These are phyloP conservation scores for Fusarium hostae DNA, from an alignment of 2,329 filamentous ascomycete species.

Conservation along the genomic window DNA sequence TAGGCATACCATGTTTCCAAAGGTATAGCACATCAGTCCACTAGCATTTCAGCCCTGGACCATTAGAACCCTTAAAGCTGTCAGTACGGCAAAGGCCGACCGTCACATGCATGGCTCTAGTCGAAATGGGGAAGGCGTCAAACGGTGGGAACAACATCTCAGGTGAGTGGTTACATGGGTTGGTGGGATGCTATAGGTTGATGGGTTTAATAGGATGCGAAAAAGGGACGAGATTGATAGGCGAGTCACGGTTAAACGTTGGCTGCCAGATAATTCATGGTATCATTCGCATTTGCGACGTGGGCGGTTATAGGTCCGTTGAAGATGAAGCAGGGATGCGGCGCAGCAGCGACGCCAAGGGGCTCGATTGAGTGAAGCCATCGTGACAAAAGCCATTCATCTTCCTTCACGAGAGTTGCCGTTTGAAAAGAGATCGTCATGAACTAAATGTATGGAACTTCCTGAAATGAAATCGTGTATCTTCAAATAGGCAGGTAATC, in stretches of 20 bases:
- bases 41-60: background rate
- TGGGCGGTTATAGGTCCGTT: background rate
- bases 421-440: background rate
- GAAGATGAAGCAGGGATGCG: background rate
- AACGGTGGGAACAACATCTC: conserved; percentile 24
- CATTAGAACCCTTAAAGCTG: conserved; percentile 1
- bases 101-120: conserved; percentile 1
- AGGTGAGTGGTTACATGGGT: conserved; percentile 15
- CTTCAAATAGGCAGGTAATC: background rate
- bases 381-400: background rate
- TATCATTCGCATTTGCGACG: background rate
- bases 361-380: background rate
- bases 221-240: background rate
- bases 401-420: background rate
- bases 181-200: background rate
- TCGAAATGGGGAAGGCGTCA: conserved; percentile 1
- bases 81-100: conserved; percentile 7
- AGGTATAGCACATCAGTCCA: background rate
- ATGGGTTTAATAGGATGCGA: background rate
- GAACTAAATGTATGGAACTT: background rate
- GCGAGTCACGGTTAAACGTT: background rate
- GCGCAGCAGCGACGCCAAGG: background rate
- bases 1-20: conserved; percentile 2
- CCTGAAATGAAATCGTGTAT: background rate
- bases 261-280: background rate